Base-by-base conservation (phyloP, 805 yeast species). In the Maudiozyma barnettii region DNA sequence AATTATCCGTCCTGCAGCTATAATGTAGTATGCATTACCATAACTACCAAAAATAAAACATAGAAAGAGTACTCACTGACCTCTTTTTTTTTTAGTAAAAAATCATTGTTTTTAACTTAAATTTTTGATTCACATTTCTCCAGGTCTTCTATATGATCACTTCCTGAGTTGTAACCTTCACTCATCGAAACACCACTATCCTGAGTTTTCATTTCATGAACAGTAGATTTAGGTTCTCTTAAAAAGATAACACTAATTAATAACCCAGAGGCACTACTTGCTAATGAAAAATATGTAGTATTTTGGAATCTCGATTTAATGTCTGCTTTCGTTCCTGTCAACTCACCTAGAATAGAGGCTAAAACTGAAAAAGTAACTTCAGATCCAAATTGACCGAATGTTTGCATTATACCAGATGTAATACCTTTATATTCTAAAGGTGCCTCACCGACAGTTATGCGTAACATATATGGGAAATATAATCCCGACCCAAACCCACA, bases 401-500 rank as follows among this genome's bases (percentile, higher is more conserved):
- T 40, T 29, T 40, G 43, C 43, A 40, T 40, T 8, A 40, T 35
- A 16, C 43, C 43, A 13, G 43, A 40, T 2, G 43, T 26, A 26
- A 40, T 23, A 40, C 43, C 43, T 19, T 40, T 40, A 19, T 16
- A 40, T 26, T 40, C 35, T 13, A 40, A 16, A 5, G 43, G 43
- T 16, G 43, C 33, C 9, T 18, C 23, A 40, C 43, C 43, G 2
- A 40, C 43, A 4, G 43, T 40, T n/a, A 40, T 29, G 9, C 20
- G 10, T 13, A 40, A 19, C 43, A 40, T 40, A 40, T 16, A 40
- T 26, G 43, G 43, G 22, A 40, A 40, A 18, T 26, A 40, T 5
- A 40, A n/a, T 14, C 43, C 43, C n/a, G 43, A 40, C 5, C 43
- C 43, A 23, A 40, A 26, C 8, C 43, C 43, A n/a, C 35, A 23